phyloP scores from a whole-genome alignment of 345 rosid species.

The Geranium rotundifolium region DNA sequence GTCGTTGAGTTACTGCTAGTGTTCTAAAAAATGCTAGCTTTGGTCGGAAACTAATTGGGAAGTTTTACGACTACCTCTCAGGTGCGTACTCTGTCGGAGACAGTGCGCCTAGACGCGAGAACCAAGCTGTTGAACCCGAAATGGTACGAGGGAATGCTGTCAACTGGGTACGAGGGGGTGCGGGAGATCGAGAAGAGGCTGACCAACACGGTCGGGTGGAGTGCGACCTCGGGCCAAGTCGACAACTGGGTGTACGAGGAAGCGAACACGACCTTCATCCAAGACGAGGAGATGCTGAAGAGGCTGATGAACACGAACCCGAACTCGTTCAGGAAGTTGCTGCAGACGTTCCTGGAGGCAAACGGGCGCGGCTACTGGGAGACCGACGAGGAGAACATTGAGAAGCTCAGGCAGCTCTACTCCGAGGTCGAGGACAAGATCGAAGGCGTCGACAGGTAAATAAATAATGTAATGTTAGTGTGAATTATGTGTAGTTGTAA shows the following conservation, averaged over 20 bases:
- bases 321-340: constrained; percentile 77
- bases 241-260: constrained; percentile 98
- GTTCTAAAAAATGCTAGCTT: too few relatives aligned
- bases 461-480: background rate
- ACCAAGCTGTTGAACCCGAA: constrained; percentile 92
- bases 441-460: constrained; percentile 82
- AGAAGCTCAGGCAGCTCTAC: constrained; percentile 78
- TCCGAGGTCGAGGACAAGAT: constrained; percentile 95
- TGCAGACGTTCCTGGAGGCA: constrained; percentile 97
- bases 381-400: constrained; percentile 66
- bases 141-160: constrained; percentile 99
- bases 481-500: constrained; percentile 7
- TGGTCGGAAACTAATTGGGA: too few relatives aligned
- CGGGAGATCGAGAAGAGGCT: constrained; percentile 95
- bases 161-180: constrained; percentile 91
- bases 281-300: constrained; percentile 88
- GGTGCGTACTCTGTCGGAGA: constrained; percentile 88
- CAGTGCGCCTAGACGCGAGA: constrained; percentile 81
- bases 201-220: constrained; percentile 95
- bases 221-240: constrained; percentile 96
- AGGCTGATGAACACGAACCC: constrained; percentile 86
- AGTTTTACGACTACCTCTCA: constrained; percentile 6
- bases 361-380: constrained; percentile 99
- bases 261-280: constrained; percentile 84
- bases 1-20: too few relatives aligned